Base-by-base conservation (phyloP, 2,329 filamentous ascomycete species). In the Fusarium neocosmosporiellum region DNA sequence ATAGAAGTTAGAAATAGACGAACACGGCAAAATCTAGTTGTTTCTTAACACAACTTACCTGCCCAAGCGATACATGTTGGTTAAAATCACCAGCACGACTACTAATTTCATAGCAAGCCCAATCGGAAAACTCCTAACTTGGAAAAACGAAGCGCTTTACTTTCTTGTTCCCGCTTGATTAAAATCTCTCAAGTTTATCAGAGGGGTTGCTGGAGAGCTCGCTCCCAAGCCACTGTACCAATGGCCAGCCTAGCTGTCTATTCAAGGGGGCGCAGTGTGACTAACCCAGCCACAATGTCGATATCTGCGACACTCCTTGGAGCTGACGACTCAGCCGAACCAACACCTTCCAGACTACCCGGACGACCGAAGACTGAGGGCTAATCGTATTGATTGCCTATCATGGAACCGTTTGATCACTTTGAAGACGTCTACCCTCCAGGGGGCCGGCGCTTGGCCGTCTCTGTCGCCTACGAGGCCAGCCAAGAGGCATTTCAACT, bases 361-460 rank as follows among this genome's bases (percentile, higher is more conserved):
- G 3, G n/a, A n/a, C 16, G 24, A 4, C 24, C 5, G 4, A 29
- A 29, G 5, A 7, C 7, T 4, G 18, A 22, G 3, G 7, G 8
- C 7, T 16, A 10, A 7, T 16, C n/a, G 8, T 20, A 11, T 7
- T 4, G 7, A 14, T 16, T 46, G 4, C 41, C 14, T 6, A 3
- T 24, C 22, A 54, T 54, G 50, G 50, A 54, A 1, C 29, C 29
- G 2, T 34, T 54, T 34, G 50, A 31, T 31, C 2, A 4, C 13
- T 20, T 54, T 4, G 7, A 46, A 18, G 50, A 54, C 11, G 29
- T 13, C n/a, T 14, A 34, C 5, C 18, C 13, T 33, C 27, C 6
- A 54, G n/a, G n/a, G 0, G n/a, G 18, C 0, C 13, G 27, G 2
- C 18, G 5, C 2, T 29, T 54, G 2, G 27, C 29, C 5, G 0